Evolutionary conservation across 352 stramenopile genomes (phyloP).

Genomic region (Phytophthora melonis): DNA sequence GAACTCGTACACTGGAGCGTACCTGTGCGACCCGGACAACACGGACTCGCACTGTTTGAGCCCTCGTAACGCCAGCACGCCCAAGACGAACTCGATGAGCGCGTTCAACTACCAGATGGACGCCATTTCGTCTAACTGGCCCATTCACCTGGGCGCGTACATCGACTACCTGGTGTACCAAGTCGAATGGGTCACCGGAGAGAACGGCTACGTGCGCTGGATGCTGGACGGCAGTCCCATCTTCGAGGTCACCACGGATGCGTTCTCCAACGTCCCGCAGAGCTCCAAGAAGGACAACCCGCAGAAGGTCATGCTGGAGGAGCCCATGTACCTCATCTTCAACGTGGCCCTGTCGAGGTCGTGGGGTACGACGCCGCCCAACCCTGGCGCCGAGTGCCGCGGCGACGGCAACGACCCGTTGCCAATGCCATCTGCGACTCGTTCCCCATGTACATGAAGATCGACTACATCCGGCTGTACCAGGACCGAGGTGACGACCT

Average conservation of each 20-base stretch:
- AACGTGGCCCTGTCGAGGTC: slow-evolving; percentile 64
- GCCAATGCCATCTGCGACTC: slow-evolving; percentile 76
- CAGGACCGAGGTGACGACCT: slow-evolving; percentile 51
- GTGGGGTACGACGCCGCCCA: slow-evolving; percentile 58
- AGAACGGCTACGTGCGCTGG: slow-evolving; percentile 66
- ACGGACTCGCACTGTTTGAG: slow-evolving; percentile 47
- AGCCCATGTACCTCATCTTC: slow-evolving; percentile 75
- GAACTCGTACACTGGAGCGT: slow-evolving; percentile 62
- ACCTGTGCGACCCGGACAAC: slow-evolving; percentile 69
- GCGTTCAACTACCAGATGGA: slow-evolving; percentile 80
- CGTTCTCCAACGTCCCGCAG: slow-evolving; percentile 55
- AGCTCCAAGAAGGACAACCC: slow-evolving; percentile 55
- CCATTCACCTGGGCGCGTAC: slow-evolving; percentile 64
- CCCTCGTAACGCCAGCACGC: slow-evolving; percentile 47
- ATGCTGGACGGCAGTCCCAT: slow-evolving; percentile 57
- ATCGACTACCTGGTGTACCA: slow-evolving; percentile 62
- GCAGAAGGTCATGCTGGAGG: slow-evolving; percentile 64
- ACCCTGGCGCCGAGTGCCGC: slow-evolving; percentile 48
- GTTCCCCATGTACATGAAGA: slow-evolving; percentile 89
- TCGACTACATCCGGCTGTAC: slow-evolving; percentile 90
- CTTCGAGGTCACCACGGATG: slow-evolving; percentile 64
- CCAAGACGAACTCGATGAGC: slow-evolving; percentile 67
- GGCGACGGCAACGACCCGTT: slow-evolving; percentile 58
- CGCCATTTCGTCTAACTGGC: slow-evolving; percentile 71
- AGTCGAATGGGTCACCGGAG: slow-evolving; percentile 65